Base-by-base conservation (phyloP, 2,329 filamentous ascomycete genomes). In the Emydomyces testavorans region DNA sequence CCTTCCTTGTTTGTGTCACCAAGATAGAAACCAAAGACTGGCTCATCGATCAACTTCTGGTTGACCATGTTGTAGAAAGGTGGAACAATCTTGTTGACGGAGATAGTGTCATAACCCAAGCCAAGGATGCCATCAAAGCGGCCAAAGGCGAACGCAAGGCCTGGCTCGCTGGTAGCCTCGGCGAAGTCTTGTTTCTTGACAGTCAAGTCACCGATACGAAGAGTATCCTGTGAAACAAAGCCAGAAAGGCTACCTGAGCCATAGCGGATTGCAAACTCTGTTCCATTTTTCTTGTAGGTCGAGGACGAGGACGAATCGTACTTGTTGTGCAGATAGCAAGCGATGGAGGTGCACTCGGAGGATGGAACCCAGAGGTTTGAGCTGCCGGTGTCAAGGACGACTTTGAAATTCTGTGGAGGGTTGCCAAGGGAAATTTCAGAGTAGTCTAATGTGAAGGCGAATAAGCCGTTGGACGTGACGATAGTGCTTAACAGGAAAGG, bases 361-460 rank as follows among this genome's bases (percentile, higher is more conserved):
- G 89, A 94, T 32, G 93, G 93, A 52, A 98, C 89, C 93, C 93
- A 98, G 54, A 98, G 79, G 76, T 98, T 98, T 67, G 92, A 96
- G 77, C 88, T 95, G 61, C 92, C 92, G 23, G 92, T 98, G 69
- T 98, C 92, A 55, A 98, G 83, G 55, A 98, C 84, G 57, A 98
- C 93, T 79, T 98, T 98, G 81, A 98, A 98, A 58, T 72, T 77
- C 74, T 98, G 92, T 28, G 92, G 82, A 56, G 92, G 92, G 41
- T 82, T 90, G 56, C 92, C 92, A 66, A 98, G 79, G 58, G 80
- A 78, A 67, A 98, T 95, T 69, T 95, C 88, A 58, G 90, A 93
- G 79, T 94, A 98, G 76, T 98, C 89, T 93, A 56, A 36, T 10
- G 29, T 21, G 20, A 40, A 28, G 35, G 38, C 32, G 2, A 40